A percentile compares a stretch with the other conserved stretches of the same genome.
These are phyloP conservation scores for Adiantum capillusveneris DNA, from an alignment of 75 land plant genomes.

Conservation along the genomic window DNA sequence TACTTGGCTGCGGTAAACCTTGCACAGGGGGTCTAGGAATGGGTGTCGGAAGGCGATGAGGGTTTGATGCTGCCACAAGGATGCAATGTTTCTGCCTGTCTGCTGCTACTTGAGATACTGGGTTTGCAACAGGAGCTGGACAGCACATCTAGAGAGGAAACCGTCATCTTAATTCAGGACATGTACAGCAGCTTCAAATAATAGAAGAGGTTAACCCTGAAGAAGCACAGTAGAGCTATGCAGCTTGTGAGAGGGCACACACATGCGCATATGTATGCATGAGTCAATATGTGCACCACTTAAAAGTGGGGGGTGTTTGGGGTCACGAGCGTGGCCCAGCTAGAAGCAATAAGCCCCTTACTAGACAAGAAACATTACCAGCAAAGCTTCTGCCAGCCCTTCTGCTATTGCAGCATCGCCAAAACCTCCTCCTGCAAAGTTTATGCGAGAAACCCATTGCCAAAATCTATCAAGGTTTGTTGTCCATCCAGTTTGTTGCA, in stretches of 20 bases:
- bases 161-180: no score
- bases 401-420: constrained; percentile 83
- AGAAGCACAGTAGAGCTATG: no score
- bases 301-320: no score
- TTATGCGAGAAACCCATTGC: constrained; percentile 61
- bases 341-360: background rate
- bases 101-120: constrained; percentile 35
- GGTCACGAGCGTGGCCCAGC: no score
- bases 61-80: constrained; percentile 86
- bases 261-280: no score
- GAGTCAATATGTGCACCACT: no score
- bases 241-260: no score
- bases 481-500: constrained; percentile 85
- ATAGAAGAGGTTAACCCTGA: no score
- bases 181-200: no score
- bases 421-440: constrained; percentile 84
- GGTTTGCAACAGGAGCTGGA: constrained; percentile 27
- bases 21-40: constrained; percentile 54
- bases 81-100: constrained; percentile 71
- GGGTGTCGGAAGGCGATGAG: constrained; percentile 82
- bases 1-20: constrained; percentile 28
- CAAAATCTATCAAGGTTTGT: constrained; percentile 60
- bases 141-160: constrained; percentile 58
- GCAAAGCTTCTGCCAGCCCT: constrained; percentile 80
- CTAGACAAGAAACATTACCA: no score